Conservation (phyloP, 305 asterid genomes). For the Ajuga reptans region DNA sequence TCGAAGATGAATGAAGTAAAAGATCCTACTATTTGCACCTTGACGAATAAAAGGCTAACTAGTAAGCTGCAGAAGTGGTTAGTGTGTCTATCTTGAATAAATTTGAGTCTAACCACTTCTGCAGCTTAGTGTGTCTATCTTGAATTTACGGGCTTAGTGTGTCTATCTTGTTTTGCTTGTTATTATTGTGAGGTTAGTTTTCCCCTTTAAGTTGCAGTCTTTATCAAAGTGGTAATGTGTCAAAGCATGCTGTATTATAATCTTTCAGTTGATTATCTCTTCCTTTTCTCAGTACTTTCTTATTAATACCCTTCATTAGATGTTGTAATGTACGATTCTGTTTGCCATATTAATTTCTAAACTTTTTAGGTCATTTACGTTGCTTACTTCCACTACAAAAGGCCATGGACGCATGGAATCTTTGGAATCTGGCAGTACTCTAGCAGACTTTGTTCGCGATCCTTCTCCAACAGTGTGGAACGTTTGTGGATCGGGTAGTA, state of each 20-base stretch:
- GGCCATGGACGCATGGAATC: constrained; percentile 51
- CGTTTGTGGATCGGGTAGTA: constrained; percentile 60
- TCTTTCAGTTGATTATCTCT: background rate
- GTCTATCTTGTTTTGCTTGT: background rate
- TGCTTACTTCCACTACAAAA: constrained; percentile 61
- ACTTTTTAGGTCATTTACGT: constrained; percentile 47
- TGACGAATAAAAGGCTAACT: background rate
- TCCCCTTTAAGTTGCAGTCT: background rate
- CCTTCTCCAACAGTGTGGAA: constrained; percentile 46
- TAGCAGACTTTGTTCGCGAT: constrained; percentile 33
- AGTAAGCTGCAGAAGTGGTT: background rate
- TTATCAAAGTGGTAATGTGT: background rate
- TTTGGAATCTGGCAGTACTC: constrained; percentile 37
- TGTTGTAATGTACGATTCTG: background rate
- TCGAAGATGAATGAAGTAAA: background rate
- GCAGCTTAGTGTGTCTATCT: background rate
- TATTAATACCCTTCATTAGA: background rate
- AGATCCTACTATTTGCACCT: background rate
- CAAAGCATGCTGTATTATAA: background rate
- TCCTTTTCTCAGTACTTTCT: background rate
- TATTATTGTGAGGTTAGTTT: background rate
- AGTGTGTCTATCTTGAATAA: background rate
- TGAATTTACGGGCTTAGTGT: background rate
- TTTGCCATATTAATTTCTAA: constrained; percentile 1
- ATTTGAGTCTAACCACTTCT: too few species aligned